Conservation (phyloP, 2,329 filamentous ascomycete species). For the Chaetomiaceae sp. region DNA sequence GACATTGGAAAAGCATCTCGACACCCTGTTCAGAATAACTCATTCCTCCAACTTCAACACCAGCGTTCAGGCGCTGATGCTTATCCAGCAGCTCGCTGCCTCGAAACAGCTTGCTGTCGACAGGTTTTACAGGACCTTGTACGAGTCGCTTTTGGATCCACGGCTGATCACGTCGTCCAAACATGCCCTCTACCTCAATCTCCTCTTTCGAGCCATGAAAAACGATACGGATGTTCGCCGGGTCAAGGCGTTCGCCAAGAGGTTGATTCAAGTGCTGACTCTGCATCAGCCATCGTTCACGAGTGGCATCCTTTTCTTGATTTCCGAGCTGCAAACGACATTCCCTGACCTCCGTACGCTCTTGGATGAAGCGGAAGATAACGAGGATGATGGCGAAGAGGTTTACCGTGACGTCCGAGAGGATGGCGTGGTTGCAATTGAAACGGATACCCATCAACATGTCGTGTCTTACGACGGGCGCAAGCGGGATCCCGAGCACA, state of each 20-base stretch:
- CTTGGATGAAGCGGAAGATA: conserved; percentile 73
- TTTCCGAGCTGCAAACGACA: conserved; percentile 71
- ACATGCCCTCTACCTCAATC: conserved; percentile 89
- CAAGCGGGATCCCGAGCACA: conserved; percentile 87
- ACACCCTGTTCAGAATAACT: conserved; percentile 91
- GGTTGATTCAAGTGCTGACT: conserved; percentile 79
- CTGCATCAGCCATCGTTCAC: conserved; percentile 90
- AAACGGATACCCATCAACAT: conserved; percentile 18
- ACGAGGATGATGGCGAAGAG: conserved; percentile 67
- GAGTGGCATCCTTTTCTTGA: conserved; percentile 85
- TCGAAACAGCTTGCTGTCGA: conserved; percentile 78
- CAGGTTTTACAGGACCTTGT: conserved; percentile 90
- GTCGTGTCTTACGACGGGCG: conserved; percentile 67
- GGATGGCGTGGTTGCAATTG: conserved; percentile 43
- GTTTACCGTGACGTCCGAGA: conserved; percentile 49
- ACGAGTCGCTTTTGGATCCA: conserved; percentile 90
- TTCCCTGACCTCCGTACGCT: conserved; percentile 79
- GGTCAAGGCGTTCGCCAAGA: conserved; percentile 93
- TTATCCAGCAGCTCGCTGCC: conserved; percentile 87
- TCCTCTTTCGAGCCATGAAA: conserved; percentile 84
- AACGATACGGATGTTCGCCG: conserved; percentile 84
- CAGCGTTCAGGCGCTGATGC: conserved; percentile 86
- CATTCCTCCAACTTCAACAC: conserved; percentile 99
- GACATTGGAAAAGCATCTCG: conserved; percentile 79
- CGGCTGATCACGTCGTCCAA: conserved; percentile 87